Evolutionary conservation across 2,329 filamentous ascomycete species (phyloP).

Genomic region (Phialophora expanda): DNA sequence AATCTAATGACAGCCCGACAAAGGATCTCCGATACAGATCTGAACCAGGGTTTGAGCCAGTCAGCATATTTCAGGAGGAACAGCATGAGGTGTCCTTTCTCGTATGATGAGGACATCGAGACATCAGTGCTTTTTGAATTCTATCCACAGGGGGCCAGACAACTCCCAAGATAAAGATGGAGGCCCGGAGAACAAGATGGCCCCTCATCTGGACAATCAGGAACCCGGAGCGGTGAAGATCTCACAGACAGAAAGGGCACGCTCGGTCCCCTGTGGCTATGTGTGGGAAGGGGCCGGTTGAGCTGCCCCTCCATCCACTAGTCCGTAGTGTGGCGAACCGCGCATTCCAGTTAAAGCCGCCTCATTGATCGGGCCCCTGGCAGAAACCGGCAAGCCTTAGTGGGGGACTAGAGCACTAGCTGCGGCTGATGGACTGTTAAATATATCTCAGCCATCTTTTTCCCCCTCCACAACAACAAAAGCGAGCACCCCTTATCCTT

Average conservation of each 20-base stretch:
- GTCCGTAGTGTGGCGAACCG: constrained; percentile 2
- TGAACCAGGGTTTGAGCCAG: not conserved
- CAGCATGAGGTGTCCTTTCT: not conserved
- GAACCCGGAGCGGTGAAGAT: constrained; percentile 1
- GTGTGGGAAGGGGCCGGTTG: not conserved
- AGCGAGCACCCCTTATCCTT: constrained; percentile 16
- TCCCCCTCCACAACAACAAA: constrained; percentile 15
- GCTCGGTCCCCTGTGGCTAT: constrained; percentile 15
- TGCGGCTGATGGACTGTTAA: constrained; percentile 25
- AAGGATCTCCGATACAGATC: not conserved
- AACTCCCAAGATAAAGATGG: not conserved
- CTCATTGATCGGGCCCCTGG: constrained; percentile 15
- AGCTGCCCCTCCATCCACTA: constrained; percentile 10
- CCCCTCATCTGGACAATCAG: constrained; percentile 5
- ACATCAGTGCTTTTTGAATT: not conserved
- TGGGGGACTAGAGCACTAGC: constrained; percentile 15
- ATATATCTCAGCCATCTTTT: constrained; percentile 19
- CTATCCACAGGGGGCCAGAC: not conserved
- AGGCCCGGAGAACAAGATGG: not conserved
- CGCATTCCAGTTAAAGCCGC: constrained; percentile 10
- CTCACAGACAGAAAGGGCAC: not conserved
- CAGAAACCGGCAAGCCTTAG: constrained; percentile 6
- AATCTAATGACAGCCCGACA: not conserved
- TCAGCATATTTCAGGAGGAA: not conserved
- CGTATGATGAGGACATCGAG: not conserved